These are phyloP conservation scores for Fusarium zealandicum DNA, from an alignment of 2,329 filamentous ascomycete genomes.

Conservation along the genomic window DNA sequence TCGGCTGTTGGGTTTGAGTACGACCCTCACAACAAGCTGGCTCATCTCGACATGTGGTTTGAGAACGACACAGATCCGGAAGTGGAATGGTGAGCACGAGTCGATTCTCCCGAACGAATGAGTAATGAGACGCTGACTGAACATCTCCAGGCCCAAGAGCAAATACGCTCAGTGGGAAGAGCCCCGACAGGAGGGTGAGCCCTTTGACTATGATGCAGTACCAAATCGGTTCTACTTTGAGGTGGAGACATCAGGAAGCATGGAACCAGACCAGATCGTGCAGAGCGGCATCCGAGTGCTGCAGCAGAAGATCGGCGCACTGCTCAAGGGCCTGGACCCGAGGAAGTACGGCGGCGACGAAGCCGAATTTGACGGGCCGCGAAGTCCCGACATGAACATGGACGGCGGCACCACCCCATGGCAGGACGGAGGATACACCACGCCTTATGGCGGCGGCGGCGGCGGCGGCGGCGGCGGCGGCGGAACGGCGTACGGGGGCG, in stretches of 20 bases:
- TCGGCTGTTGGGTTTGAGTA: slow-evolving; percentile 96
- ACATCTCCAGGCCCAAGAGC: slow-evolving; percentile 72
- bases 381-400: slow-evolving; percentile 71
- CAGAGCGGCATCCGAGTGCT: slow-evolving; percentile 87
- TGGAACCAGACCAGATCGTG: slow-evolving; percentile 89
- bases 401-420: slow-evolving; percentile 63
- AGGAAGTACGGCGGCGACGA: slow-evolving; percentile 61
- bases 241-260: slow-evolving; percentile 85
- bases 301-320: slow-evolving; percentile 85
- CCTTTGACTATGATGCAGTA: slow-evolving; percentile 89
- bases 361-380: slow-evolving; percentile 68
- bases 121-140: slow-evolving; percentile 5
- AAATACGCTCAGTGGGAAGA: slow-evolving; percentile 83
- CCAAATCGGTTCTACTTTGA: slow-evolving; percentile 91
- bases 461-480: slow-evolving; percentile 74
- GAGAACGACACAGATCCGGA: slow-evolving; percentile 75
- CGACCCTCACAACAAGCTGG: slow-evolving; percentile 94
- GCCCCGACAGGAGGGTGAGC: slow-evolving; percentile 79
- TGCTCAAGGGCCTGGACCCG: slow-evolving; percentile 67
- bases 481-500: slow-evolving; percentile 72
- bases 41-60: slow-evolving; percentile 93
- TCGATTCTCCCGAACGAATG: not conserved
- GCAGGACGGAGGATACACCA: slow-evolving; percentile 72
- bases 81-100: slow-evolving; percentile 77
- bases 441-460: slow-evolving; percentile 69